These are phyloP conservation scores for Emmonsiellopsis sp. DNA, from an alignment of 2,329 filamentous ascomycete species.

Conservation along the genomic window DNA sequence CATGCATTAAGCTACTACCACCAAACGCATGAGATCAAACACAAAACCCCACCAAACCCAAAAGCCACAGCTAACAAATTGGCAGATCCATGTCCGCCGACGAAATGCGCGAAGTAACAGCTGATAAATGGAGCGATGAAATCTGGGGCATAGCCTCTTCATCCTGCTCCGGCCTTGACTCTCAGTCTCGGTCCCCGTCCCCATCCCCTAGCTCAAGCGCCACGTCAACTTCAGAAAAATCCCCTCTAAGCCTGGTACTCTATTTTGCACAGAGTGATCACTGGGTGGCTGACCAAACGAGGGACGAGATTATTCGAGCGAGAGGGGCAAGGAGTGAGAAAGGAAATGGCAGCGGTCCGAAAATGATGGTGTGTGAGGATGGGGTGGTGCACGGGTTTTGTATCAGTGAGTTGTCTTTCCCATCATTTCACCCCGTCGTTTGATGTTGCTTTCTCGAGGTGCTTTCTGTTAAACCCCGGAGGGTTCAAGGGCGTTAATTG, in stretches of 20 bases:
- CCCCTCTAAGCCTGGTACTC: slow-evolving; percentile 44
- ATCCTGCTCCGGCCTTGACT: slow-evolving; percentile 2
- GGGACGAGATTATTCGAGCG: slow-evolving; percentile 45
- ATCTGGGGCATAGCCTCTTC: slow-evolving; percentile 45
- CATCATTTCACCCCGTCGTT: background rate
- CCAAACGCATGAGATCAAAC: background rate
- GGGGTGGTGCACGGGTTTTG: slow-evolving; percentile 54
- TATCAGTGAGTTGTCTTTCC: slow-evolving; percentile 32
- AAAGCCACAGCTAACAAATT: slow-evolving; percentile 1
- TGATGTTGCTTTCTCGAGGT: background rate
- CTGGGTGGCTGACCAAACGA: slow-evolving; percentile 52
- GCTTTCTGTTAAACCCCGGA: background rate
- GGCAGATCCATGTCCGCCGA: slow-evolving; percentile 46
- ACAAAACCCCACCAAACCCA: background rate
- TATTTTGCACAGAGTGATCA: slow-evolving; percentile 53
- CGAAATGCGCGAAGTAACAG: slow-evolving; percentile 49
- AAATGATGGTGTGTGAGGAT: slow-evolving; percentile 47
- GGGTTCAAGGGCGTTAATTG: background rate
- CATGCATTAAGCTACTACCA: background rate
- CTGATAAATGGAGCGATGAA: slow-evolving; percentile 50
- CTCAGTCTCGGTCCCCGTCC: background rate
- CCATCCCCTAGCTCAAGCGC: background rate
- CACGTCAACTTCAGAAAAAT: slow-evolving; percentile 15
- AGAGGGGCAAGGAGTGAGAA: slow-evolving; percentile 25
- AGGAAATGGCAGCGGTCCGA: slow-evolving; percentile 32